Evolutionary conservation across 1,284 basidiomycete species (phyloP), one percentile per base, ranked within the genome.

Genomic region (Neonothopanus nambi): DNA sequence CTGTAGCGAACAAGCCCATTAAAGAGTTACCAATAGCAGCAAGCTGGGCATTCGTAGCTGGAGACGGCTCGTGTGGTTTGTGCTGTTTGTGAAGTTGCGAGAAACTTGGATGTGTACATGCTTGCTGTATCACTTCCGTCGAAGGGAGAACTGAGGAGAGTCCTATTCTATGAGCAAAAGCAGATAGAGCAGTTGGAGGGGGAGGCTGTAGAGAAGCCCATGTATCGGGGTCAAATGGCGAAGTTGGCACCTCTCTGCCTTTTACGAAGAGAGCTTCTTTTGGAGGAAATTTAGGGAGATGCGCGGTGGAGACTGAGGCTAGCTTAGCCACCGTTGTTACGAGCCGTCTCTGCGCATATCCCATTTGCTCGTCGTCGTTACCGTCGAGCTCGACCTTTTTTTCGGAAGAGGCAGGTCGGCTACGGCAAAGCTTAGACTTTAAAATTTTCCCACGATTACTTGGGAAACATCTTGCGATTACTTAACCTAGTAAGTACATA

Each of bases 1-100:
- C 96, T 0, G 91, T 77, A 3, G 92, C 91, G 62, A 98, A 93
- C 37, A 98, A 78, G 48, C 96, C 96, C 66, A 98, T 81, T 50
- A 99, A 78, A 1, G 91, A 82, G 72, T 98, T 98, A 28, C 96
- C 96, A 5, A 97, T 71, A 0, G 82, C 71, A 0, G 89, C 79
- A 4, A 98, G 81, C 44, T 90, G 82, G n/a, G 81, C 86, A 71
- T 98, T 98, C 33, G 82, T 82, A 35, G 72, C 65, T 37, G 82
- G 87, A 62, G 67, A 67, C 50, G 76, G 74, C 47, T 78, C 75
- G 55, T 74, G 67, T 12, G 84, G 84, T 60, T 77, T 72, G 59
- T 84, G 78, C 58, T 78, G 75, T 47, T 75, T 68, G 65, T 82
- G 79, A 51, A 87, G 71, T 38, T 74, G 63, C 40, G 84, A 62